Evolutionary conservation across 208 protist genomes (phyloP), one percentile per base, ranked within the genome.

Genomic region (Kentomonas sorsogonicus): DNA sequence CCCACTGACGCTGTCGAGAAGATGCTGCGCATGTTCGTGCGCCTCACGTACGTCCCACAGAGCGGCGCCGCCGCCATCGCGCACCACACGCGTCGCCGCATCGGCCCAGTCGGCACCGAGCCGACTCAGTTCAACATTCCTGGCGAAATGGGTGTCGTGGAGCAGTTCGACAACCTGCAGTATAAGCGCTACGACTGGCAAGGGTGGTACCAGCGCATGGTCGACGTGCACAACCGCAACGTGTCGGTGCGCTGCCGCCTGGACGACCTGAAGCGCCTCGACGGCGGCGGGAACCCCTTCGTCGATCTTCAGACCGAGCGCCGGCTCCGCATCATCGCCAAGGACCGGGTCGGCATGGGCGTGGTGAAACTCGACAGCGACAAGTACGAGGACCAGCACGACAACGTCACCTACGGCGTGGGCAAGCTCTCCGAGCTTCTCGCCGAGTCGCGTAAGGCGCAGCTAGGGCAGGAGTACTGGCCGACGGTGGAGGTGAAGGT

Each of bases 161-260:
- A 94, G 66, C 81, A 91, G 56, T 91, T 86, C 66, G 79, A 94
- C 70, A 94, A 94, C 59, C 51, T 94, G 40, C 82, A 89, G 56
- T 93, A 91, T 73, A 95, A 95, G 67, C 76, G 82, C 7, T 95
- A 92, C 66, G 89, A 95, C 62, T 92, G 84, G 83, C 84, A 91
- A 48, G 89, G 89, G 25, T 92, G 89, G 83, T 91, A 92, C 53
- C 89, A 95, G 61, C 84, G 89, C 53, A 92, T 92, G 83, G 63
- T 84, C 13, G 89, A 95, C 59, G 59, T 95, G 31, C 89, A 95
- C 67, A 93, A 93, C 66, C 84, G 89, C 38, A 95, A 95, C 65
- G 83, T 95, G 10, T 90, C 80, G 3, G 58, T 95, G 9, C 76
- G 82, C 13, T 91, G 80, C 70, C 82, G 83, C 20, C 64, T 95